Evolutionary conservation across 805 yeast species (phyloP).

Genomic region (Starmerella floricola): DNA sequence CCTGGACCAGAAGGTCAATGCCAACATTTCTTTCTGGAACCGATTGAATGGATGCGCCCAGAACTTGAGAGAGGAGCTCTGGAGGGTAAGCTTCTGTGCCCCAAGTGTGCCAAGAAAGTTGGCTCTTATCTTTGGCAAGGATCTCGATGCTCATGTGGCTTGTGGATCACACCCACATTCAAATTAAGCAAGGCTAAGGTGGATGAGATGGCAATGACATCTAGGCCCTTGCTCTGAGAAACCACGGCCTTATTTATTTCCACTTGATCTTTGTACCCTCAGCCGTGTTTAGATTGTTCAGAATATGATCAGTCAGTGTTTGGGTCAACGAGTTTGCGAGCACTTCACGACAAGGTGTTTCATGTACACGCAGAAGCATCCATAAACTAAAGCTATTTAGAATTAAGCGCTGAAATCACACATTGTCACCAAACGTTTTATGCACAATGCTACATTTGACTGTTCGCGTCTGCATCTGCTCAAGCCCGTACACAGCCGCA

Average conservation of each 20-base stretch:
- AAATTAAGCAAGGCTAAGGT: conserved; percentile 71
- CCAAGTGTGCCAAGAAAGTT: conserved; percentile 69
- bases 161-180: conserved; percentile 89
- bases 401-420: too few species aligned
- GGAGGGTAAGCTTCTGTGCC: conserved; percentile 81
- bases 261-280: not conserved
- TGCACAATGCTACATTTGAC: too few species aligned
- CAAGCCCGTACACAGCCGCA: too few species aligned
- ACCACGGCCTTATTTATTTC: not conserved
- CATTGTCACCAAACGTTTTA: too few species aligned
- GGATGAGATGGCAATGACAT: conserved; percentile 39
- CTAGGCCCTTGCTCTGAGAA: conserved; percentile 3
- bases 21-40: conserved; percentile 80
- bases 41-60: conserved; percentile 79
- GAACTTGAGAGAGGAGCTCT: conserved; percentile 62
- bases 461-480: too few species aligned
- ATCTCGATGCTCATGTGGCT: conserved; percentile 84
- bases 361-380: too few species aligned
- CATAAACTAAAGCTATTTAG: too few species aligned
- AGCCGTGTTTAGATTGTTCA: too few species aligned
- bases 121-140: conserved; percentile 96
- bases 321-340: too few species aligned
- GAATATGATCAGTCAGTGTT: too few species aligned
- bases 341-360: too few species aligned
- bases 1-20: conserved; percentile 33